A percentile compares a stretch with the other conserved stretches of the same genome.
phyloP scores from a whole-genome alignment of 1,284 basidiomycete species.

The Stygiomarasmius scandens region DNA sequence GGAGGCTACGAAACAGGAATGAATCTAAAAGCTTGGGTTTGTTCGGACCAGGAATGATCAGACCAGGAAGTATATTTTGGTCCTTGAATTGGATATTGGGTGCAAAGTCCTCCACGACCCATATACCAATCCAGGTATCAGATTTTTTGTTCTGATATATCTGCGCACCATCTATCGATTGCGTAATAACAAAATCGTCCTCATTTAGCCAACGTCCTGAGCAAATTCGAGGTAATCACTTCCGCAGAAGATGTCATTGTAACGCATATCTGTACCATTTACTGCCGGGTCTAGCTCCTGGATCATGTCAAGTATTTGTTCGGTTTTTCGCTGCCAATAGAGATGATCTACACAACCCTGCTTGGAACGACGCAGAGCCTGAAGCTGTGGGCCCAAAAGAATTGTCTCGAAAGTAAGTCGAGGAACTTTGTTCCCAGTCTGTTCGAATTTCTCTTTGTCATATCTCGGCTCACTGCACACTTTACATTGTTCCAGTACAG shows the following conservation, averaged over 20 bases:
- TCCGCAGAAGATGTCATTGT: constrained; percentile 24
- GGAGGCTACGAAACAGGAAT: constrained; percentile 36
- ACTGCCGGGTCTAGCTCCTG: constrained; percentile 15
- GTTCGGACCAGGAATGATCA: constrained; percentile 35
- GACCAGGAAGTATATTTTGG: constrained; percentile 27
- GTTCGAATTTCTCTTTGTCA: neutral
- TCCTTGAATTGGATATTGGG: constrained; percentile 24
- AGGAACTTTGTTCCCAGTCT: constrained; percentile 10
- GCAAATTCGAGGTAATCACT: constrained; percentile 23
- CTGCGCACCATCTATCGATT: constrained; percentile 36
- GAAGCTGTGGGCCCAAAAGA: constrained; percentile 38
- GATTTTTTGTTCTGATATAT: constrained; percentile 34
- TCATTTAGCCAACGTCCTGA: constrained; percentile 18
- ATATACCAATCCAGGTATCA: constrained; percentile 34
- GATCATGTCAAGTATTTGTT: constrained; percentile 15
- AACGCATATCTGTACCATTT: constrained; percentile 7
- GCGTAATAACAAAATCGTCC: constrained; percentile 28
- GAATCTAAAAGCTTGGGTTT: constrained; percentile 38
- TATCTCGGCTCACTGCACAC: constrained; percentile 25
- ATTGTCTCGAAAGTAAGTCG: constrained; percentile 33
- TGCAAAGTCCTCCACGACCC: constrained; percentile 24
- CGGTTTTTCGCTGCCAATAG: constrained; percentile 22
- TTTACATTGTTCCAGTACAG: constrained; percentile 20
- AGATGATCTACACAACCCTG: constrained; percentile 27
- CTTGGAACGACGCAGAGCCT: constrained; percentile 28